A percentile compares a stretch with the other conserved stretches of the same genome.
These are phyloP conservation scores for Trypanosoma rangeli DNA, from an alignment of 208 protist species.

Conservation along the genomic window DNA sequence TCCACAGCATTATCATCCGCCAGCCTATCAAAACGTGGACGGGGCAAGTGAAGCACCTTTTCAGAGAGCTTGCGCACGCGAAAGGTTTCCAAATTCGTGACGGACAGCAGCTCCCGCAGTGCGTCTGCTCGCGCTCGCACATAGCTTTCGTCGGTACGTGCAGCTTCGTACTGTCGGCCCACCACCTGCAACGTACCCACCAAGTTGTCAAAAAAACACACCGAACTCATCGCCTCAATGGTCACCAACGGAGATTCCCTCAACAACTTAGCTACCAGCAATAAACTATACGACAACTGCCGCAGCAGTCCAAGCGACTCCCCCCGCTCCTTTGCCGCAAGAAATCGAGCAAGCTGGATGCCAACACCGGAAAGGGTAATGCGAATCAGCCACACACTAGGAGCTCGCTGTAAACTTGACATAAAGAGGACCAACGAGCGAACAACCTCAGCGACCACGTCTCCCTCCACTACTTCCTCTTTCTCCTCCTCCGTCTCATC, in stretches of 20 bases:
- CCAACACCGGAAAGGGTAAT: slow-evolving; percentile 21
- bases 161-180: slow-evolving; percentile 14
- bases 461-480: not conserved
- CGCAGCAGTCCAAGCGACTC: slow-evolving; percentile 30
- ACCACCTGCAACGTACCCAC: slow-evolving; percentile 35
- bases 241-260: slow-evolving; percentile 32
- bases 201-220: slow-evolving; percentile 58
- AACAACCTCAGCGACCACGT: slow-evolving; percentile 21
- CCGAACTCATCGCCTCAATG: slow-evolving; percentile 54
- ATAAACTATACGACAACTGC: slow-evolving; percentile 44
- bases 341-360: slow-evolving; percentile 42
- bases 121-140: not conserved
- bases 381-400: slow-evolving; percentile 11
- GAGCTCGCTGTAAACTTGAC: slow-evolving; percentile 6
- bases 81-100: slow-evolving; percentile 16
- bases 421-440: slow-evolving; percentile 24
- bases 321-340: slow-evolving; percentile 20
- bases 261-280: slow-evolving; percentile 44
- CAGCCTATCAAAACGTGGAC: slow-evolving; percentile 26
- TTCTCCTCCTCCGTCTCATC: not conserved
- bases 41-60: slow-evolving; percentile 8
- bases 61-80: slow-evolving; percentile 21
- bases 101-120: not conserved
- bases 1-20: slow-evolving; percentile 37
- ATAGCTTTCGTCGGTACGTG: slow-evolving; percentile 5